Base-by-base conservation (phyloP, 139 green algal genomes). In the Mychonastes homosphaera region DNA sequence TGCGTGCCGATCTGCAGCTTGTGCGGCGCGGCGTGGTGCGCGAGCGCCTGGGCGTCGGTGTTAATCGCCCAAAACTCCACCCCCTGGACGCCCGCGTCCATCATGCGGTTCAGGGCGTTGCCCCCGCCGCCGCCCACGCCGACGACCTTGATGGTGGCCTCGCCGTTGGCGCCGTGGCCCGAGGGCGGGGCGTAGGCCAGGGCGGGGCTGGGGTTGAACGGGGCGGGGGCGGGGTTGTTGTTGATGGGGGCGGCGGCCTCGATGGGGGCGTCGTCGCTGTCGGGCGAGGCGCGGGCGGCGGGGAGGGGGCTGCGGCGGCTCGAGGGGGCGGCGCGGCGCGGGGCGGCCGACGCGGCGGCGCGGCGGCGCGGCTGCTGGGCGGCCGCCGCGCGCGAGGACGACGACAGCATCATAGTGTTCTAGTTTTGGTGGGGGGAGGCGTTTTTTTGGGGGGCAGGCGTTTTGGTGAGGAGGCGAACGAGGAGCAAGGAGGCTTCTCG, bases 91-190 rank as follows among this genome's bases (percentile, higher is more conserved):
- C 86, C 90, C 33, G 66, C 84, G 32, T 58, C 69, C 40, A 97
- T 87, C 91, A 98, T 98, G n/a, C 90, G 78, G 71, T 98, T 98
- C 4, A 97, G 74, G 0, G 91, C 91, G 62, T 98, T 98, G 41
- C 84, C 82, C 61, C 61, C 54, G 30, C 24, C 29, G 33, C 45
- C 35, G 26, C 91, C 91, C 3, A 93, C 86, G 28, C 87, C 90
- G 33, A 95, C 85, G 29, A 97, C 90, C 70, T 95, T 95, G 72
- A 97, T 93, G 34, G 60, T 40, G 3, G 88, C 87, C 28, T 89
- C 72, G 6, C 80, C 81, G 32, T 45, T 56, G 15, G 45, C 32
- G 19, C 29, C 23, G 29, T n/a, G 16, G 30, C 7, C 24, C 15
- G 46, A 49, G 7, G 23, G 29, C 28, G 8, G 7, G 4, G 48